Evolutionary conservation across 805 yeast species (phyloP).

Genomic region (Candida andamanensis): DNA sequence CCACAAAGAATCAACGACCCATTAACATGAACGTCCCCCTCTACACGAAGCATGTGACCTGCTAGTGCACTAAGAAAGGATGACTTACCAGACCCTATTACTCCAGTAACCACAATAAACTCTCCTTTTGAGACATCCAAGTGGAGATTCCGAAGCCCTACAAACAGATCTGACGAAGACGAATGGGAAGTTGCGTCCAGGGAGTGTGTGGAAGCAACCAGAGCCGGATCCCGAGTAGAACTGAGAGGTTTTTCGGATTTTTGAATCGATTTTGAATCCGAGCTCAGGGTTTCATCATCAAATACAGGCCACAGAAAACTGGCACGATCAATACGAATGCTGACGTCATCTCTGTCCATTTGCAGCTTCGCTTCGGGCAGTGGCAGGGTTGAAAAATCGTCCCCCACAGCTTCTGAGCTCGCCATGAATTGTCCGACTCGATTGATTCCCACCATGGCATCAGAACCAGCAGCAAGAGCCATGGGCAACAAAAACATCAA

Average conservation of each 20-base stretch:
- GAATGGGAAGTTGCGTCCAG: conserved; percentile 1
- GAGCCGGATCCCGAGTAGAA: neutral
- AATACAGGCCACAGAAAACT: conserved; percentile 25
- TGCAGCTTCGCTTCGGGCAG: neutral
- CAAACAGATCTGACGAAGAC: conserved; percentile 1
- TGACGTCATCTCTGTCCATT: conserved; percentile 20
- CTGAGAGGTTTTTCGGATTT: neutral
- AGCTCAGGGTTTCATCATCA: conserved; percentile 9
- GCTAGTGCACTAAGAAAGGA: conserved; percentile 32
- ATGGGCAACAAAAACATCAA: conserved; percentile 67
- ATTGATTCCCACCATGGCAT: conserved; percentile 56
- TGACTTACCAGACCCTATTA: conserved; percentile 32
- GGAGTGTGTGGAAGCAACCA: neutral
- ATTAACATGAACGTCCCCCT: conserved; percentile 23
- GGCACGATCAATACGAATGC: conserved; percentile 20
- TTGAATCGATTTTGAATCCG: neutral
- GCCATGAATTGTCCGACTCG: conserved; percentile 53
- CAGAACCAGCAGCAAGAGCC: conserved; percentile 61
- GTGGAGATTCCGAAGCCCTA: conserved; percentile 26
- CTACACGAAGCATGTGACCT: conserved; percentile 29
- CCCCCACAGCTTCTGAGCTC: conserved; percentile 29
- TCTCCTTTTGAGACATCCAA: conserved; percentile 25
- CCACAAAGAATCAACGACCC: conserved; percentile 25
- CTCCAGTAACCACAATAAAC: conserved; percentile 29
- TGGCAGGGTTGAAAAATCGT: conserved; percentile 13